phyloP scores from a whole-genome alignment of 1,284 basidiomycete species.

The Ceratorhiza oryzae-sativae region DNA sequence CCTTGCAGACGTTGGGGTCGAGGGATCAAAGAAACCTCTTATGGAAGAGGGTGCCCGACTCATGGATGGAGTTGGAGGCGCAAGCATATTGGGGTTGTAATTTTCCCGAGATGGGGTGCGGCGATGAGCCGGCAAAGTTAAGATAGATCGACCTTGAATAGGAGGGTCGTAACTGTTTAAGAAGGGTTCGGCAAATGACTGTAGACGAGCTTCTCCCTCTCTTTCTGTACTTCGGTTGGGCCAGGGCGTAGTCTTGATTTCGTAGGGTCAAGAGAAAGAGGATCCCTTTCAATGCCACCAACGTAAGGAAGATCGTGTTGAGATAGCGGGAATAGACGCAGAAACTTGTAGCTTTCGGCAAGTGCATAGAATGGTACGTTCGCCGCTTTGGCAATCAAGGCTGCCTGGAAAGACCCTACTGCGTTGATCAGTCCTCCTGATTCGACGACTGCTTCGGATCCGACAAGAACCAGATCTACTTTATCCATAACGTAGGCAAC shows the following conservation, averaged over 20 bases:
- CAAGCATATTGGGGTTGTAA: not conserved
- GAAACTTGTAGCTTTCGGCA: constrained; percentile 98
- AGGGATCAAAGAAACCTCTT: constrained; percentile 17
- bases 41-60: constrained; percentile 10
- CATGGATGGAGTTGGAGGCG: constrained; percentile 22
- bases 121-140: constrained; percentile 20
- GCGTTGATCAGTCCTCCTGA: constrained; percentile 89
- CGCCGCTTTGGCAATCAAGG: constrained; percentile 91
- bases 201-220: constrained; percentile 19
- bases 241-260: constrained; percentile 19
- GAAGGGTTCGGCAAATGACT: constrained; percentile 16
- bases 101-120: constrained; percentile 25
- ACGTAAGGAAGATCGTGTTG: constrained; percentile 87
- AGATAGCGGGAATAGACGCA: constrained; percentile 93
- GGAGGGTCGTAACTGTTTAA: constrained; percentile 21
- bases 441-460: constrained; percentile 97
- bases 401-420: constrained; percentile 95
- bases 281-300: constrained; percentile 25
- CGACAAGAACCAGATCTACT: constrained; percentile 92
- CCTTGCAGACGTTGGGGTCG: constrained; percentile 22
- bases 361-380: constrained; percentile 97
- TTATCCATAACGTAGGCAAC: constrained; percentile 97
- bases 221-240: constrained; percentile 16
- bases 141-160: constrained; percentile 22
- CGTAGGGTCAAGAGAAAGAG: constrained; percentile 4